Base-by-base conservation (phyloP, 257 asterid species). In the Leonotis leonurus region DNA sequence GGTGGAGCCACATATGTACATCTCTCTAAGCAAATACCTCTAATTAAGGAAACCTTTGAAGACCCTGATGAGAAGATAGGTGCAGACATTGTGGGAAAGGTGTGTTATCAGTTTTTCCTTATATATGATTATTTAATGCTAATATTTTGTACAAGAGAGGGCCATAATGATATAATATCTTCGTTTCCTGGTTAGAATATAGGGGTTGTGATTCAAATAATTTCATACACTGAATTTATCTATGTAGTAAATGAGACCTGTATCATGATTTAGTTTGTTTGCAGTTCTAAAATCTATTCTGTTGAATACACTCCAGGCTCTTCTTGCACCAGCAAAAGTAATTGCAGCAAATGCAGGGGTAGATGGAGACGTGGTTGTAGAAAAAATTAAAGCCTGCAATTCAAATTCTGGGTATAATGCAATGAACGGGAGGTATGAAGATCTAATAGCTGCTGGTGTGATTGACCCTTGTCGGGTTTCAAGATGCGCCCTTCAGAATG, bases 1-100 rank as follows among this genome's bases (percentile, higher is more conserved):
- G 99, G 99, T 24, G 99, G 99, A 72, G 86, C 96, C 70, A 77
- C 95, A 40, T 86, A 67, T 74, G 54, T 89, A 69, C 99, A 92
- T 71, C 96, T 92, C 54, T 81, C 95, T 1, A 83, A 87, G 78
- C 85, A 80, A 62, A 79, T 92, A 50, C 85, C 94, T 60, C 6
- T 18, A 48, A 75, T 92, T 56, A 92, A 85, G 70, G 68, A 74
- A 65, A 30, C 12, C n/a, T 73, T 84, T 60, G 73, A 71, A 65
- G 93, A 92, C 68, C 78, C 77, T 22, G 97, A 92, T 56, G 99
- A 92, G 81, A 82, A 75, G 63, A 81, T 85, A 49, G 99, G 99
- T 69, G 97, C 99, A 27, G 95, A 85, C 75, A 84, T 92, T 73
- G 81, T 92, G 65, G 84, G 78, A 74, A 72, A 11, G 88, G 98